Base-by-base conservation (phyloP, 2,329 filamentous ascomycete species). In the Hypoxylon sp. region DNA sequence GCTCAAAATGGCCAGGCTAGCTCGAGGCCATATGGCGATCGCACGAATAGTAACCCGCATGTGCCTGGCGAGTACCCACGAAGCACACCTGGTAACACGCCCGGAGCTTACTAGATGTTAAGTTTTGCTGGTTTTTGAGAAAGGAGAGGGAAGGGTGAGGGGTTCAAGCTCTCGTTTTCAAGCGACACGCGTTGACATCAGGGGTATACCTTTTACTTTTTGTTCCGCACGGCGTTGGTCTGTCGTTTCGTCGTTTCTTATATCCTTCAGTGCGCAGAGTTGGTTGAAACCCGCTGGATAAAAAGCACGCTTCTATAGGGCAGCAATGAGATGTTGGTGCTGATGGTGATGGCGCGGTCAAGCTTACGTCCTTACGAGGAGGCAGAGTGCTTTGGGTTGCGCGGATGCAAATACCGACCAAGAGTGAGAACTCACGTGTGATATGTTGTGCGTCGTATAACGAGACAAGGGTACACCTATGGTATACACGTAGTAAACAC, bases 51-150 rank as follows among this genome's bases (percentile, higher is more conserved):
- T 44, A 74, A 68, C 31, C 76, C 76, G 0, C 75, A 78, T 27
- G 75, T 78, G 8, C 76, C 76, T 2, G 76, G 76, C 27, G 76
- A 77, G 55, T 78, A 76, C 30, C 76, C 76, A 5, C 68, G 72
- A 22, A 74, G 71, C 48, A 69, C 65, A 2, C 59, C 65, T 8
- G 64, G 50, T 17, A 54, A 31, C 6, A 74, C 68, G 7, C 72
- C 71, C 0, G 64, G 69, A 2, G 50, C 59, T 42, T 73, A 71
- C 33, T 73, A 59, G 44, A 42, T 35, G 2, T 11, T 44, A 22
- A 44, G 17, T 2, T 17, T 44, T 44, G 2, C 40, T 8, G 8
- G n/a, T 42, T 30, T 30, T 37, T 44, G 46, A 8, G 11, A 25
- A 44, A 6, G 17, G 7, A 20, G 14, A 17, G 20, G 20, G 25